A percentile compares a stretch with the other conserved stretches of the same genome.
phyloP scores from a whole-genome alignment of 75 land plant species.

The Pinus taeda region DNA sequence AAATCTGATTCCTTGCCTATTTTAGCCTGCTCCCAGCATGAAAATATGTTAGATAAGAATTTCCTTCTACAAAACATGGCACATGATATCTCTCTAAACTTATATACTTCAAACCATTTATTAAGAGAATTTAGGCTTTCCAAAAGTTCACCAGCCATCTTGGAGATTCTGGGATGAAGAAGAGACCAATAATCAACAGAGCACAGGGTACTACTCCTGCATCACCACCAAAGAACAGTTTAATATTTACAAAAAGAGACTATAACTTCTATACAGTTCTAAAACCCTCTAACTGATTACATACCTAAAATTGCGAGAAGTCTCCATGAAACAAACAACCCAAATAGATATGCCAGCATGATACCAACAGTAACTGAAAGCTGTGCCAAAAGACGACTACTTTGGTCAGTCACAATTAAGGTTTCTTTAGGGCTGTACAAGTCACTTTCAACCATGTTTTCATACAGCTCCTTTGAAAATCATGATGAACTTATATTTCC shows the following conservation, averaged over 20 bases:
- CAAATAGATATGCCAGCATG: conserved; percentile 74
- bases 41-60: not conserved
- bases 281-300: not conserved
- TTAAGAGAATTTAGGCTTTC: not conserved
- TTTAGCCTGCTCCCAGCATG: conserved; percentile 61
- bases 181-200: conserved; percentile 72
- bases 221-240: not conserved
- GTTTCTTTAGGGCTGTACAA: not conserved
- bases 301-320: conserved; percentile 70
- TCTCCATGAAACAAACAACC: conserved; percentile 64
- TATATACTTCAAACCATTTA: not conserved
- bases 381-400: conserved; percentile 21
- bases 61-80: not conserved
- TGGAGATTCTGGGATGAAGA: conserved; percentile 96
- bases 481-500: not conserved
- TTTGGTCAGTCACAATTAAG: not conserved
- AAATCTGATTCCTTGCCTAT: conserved; percentile 69
- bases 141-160: conserved; percentile 83
- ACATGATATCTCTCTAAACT: not conserved
- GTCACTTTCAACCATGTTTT: not conserved
- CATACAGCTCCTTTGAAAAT: no score
- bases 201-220: conserved; percentile 80
- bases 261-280: not conserved
- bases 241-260: not conserved
- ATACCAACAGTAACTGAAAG: conserved; percentile 84